phyloP scores from a whole-genome alignment of 2,329 filamentous ascomycete genomes.

The Sporothrix sp. region DNA sequence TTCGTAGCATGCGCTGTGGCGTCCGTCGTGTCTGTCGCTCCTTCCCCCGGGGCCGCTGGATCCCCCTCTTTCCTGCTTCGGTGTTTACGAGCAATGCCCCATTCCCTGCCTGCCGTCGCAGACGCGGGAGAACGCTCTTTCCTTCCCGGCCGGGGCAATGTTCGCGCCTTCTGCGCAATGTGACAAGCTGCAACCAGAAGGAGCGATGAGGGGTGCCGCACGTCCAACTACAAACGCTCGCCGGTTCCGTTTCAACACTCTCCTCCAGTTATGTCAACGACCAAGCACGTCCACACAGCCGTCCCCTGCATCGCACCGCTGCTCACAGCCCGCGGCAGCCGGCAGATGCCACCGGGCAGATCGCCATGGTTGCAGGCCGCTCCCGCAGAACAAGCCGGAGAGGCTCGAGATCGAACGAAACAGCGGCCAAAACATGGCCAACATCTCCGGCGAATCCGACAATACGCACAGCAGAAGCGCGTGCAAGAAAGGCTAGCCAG shows the following conservation, averaged over 20 bases:
- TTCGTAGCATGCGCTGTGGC: too few relatives aligned
- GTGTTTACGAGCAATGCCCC: too few relatives aligned
- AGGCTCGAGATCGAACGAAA: neutral
- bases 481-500: too few relatives aligned
- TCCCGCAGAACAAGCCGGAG: neutral
- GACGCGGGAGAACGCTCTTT: too few relatives aligned
- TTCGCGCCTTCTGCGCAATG: constrained; percentile 1
- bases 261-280: neutral
- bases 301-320: neutral
- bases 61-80: too few relatives aligned
- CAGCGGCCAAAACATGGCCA: neutral
- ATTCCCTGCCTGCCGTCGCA: too few relatives aligned
- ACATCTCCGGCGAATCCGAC: too few relatives aligned
- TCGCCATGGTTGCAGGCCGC: neutral
- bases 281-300: neutral
- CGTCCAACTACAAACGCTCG: too few relatives aligned
- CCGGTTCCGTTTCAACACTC: neutral
- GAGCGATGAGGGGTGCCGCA: neutral
- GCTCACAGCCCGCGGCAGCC: neutral
- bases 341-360: neutral
- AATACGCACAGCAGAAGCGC: too few relatives aligned
- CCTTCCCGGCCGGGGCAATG: too few relatives aligned
- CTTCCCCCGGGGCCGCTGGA: too few relatives aligned
- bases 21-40: too few relatives aligned
- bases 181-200: neutral